Evolutionary conservation across 2,329 filamentous ascomycete species (phyloP), one percentile per base, ranked within the genome.

Genomic region (Lachnellula hyalina): DNA sequence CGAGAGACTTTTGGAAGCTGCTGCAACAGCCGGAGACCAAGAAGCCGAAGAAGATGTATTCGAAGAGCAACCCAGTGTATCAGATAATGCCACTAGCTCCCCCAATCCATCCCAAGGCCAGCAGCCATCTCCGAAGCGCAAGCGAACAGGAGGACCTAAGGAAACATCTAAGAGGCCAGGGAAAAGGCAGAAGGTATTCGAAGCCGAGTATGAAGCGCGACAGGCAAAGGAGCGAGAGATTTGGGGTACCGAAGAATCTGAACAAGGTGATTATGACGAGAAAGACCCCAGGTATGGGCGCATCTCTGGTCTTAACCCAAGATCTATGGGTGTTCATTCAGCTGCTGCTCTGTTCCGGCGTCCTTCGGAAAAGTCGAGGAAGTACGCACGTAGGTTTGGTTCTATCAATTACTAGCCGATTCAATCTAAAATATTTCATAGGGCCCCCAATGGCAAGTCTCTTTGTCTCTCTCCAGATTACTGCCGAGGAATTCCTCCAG

Each of bases 401-500:
- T 34, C 7, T 14, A 14, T 19, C 2, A 11, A 25, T n/a, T 40
- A 15, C 19, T 19, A 14, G n/a, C 15, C 34, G 5, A 45, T 32
- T 12, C 48, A 36, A 49, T 23, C 50, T 59, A 54, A 53, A 41
- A 15, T 36, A 41, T 47, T 34, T 25, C 34, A 7, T 41, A 68
- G 65, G 68, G 41, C 61, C 63, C 4, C 61, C 63, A 9, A 68
- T 70, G 63, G 61, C 65, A 14, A 65, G 64, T 38, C 35, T 69
- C 3, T 67, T 65, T 45, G 58, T 56, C 9, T 64, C 61, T 14
- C 56, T 70, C 21, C 62, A 68, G 34, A 32, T 70, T 9, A 55
- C 54, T 23, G 57, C 65, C 4, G 63, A 67, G 51, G 54, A 61
- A 35, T 70, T 68, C 48, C 53, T 68, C 14, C 53, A 58, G 14